A percentile compares a stretch with the other conserved stretches of the same genome.
phyloP scores from a whole-genome alignment of 768 basidiomycete species.

The Mycena galericulata region DNA sequence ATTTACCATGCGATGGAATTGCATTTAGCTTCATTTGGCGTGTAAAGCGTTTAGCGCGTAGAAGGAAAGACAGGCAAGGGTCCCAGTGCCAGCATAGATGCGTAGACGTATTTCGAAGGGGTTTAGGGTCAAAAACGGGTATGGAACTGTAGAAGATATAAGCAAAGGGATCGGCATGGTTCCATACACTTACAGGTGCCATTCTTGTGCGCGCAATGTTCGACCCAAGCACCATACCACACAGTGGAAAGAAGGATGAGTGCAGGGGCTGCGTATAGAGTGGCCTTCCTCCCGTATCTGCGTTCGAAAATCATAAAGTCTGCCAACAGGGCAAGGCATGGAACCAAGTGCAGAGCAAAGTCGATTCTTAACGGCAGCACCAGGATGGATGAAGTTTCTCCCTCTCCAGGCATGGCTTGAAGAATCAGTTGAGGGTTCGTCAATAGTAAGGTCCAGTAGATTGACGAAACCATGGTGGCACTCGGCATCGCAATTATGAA shows the following conservation, averaged over 20 bases:
- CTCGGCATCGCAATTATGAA: slow-evolving; percentile 77
- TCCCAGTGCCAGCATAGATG: slow-evolving; percentile 69
- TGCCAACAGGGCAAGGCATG: slow-evolving; percentile 65
- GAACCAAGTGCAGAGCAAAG: slow-evolving; percentile 73
- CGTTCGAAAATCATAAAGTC: slow-evolving; percentile 79
- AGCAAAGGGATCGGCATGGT: not conserved
- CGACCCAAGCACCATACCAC: slow-evolving; percentile 75
- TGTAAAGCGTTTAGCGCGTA: slow-evolving; percentile 71
- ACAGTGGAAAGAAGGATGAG: slow-evolving; percentile 44
- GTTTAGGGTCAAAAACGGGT: slow-evolving; percentile 82
- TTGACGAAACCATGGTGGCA: slow-evolving; percentile 54
- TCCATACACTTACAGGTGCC: slow-evolving; percentile 62
- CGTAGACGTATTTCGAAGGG: slow-evolving; percentile 60
- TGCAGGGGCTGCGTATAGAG: slow-evolving; percentile 44
- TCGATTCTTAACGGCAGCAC: slow-evolving; percentile 67
- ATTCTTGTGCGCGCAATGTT: slow-evolving; percentile 73
- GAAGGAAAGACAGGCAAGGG: slow-evolving; percentile 68
- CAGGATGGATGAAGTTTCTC: slow-evolving; percentile 40
- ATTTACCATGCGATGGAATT: no score
- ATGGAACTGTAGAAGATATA: slow-evolving; percentile 67
- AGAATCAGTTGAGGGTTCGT: slow-evolving; percentile 71
- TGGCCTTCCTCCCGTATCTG: slow-evolving; percentile 57
- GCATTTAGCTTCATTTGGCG: slow-evolving; percentile 18
- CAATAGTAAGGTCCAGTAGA: slow-evolving; percentile 78
- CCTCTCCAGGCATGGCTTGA: slow-evolving; percentile 35